Percentiles rank a stretch among this genome's conserved stretches.
These are phyloP conservation scores for Coemansia sp. DNA, from an alignment of 192 early-diverging fungal genomes.

Conservation along the genomic window DNA sequence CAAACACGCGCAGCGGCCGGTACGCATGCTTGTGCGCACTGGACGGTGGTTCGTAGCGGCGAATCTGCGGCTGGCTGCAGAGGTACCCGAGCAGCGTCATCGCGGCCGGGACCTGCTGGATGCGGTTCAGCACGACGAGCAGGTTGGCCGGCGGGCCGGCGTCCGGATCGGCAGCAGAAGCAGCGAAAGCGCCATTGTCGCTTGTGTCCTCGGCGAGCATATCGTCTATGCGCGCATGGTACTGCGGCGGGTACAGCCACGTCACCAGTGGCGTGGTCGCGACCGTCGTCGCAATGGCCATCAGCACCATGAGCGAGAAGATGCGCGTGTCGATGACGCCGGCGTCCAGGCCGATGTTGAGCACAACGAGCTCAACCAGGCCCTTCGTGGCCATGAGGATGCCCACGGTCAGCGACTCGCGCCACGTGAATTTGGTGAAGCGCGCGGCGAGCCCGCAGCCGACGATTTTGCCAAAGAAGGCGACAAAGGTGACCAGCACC, in stretches of 20 bases:
- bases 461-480: constrained; percentile 84
- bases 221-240: constrained; percentile 53
- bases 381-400: constrained; percentile 96
- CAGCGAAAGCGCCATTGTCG: constrained; percentile 9
- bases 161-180: constrained; percentile 11
- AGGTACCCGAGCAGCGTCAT: constrained; percentile 68
- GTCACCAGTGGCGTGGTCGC: constrained; percentile 79
- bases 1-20: constrained; percentile 52
- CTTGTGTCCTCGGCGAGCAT: constrained; percentile 3
- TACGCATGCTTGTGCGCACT: constrained; percentile 12
- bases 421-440: constrained; percentile 67
- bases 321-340: constrained; percentile 73
- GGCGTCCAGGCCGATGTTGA: constrained; percentile 88
- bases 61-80: constrained; percentile 32
- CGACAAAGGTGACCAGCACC: constrained; percentile 71
- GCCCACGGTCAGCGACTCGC: constrained; percentile 84
- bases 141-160: constrained; percentile 42
- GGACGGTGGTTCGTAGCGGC: not conserved
- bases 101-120: constrained; percentile 65
- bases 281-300: constrained; percentile 85
- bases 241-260: constrained; percentile 70
- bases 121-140: constrained; percentile 60
- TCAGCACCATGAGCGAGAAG: constrained; percentile 75
- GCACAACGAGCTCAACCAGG: constrained; percentile 92
- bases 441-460: constrained; percentile 72